Evolutionary conservation across 1,139 yeast species (phyloP), one percentile per base, ranked within the genome.

Genomic region (Protomyces inundatus): DNA sequence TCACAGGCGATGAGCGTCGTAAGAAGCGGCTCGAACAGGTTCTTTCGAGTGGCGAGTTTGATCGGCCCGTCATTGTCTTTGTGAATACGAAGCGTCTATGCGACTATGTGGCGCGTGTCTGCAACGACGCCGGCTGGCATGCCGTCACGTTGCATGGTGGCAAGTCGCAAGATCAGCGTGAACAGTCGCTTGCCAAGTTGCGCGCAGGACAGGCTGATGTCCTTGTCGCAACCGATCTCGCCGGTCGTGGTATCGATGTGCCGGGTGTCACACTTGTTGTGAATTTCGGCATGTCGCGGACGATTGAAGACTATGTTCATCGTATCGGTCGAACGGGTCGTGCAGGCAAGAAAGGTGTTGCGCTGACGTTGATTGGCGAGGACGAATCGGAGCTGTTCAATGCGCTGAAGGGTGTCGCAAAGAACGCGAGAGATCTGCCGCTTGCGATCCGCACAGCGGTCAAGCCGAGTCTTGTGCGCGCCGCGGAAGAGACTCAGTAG

Each of bases 291-390:
- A 87, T 91, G 95, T 78, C 90, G 12, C 82, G 80, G 66, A 79
- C 80, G 54, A 82, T 90, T 59, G 97, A 90, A 67, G 91, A 88
- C 67, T 93, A 90, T 71, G 84, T 93, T 37, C 98, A 93, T 74
- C 81, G 98, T 72, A 88, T 93, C 64, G 98, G 98, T 61, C 84
- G 98, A 75, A 93, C 98, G 0, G 98, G 98, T 40, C 82, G 98
- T 73, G 97, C 97, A 0, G 98, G 97, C 0, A 83, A 83, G 60
- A 74, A 73, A 4, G 98, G 98, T 59, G 78, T 81, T 6, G 87
- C 97, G 12, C 77, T 84, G 36, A 86, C 97, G 0, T 88, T 89
- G 69, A 70, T 88, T 45, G 79, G 81, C 68, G 85, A 82, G 56
- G 81, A 81, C 32, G 93, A 89, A 71, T 73, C 76, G 2, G 83